phyloP scores from a whole-genome alignment of 495 filamentous ascomycete species.

The Aspergillus leporis region DNA sequence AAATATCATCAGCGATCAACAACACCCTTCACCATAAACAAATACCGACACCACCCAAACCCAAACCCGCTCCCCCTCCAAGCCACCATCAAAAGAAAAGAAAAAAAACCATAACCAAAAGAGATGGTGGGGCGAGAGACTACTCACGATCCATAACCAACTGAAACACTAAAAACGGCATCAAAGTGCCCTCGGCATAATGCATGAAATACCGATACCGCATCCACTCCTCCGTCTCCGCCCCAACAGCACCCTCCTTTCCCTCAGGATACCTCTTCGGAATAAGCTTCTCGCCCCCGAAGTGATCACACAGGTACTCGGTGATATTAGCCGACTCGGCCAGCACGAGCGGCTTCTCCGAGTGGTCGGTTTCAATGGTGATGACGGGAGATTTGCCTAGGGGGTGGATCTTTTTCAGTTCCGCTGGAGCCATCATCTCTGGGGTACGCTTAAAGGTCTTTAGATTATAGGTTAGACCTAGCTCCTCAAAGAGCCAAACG shows the following conservation, averaged over 20 bases:
- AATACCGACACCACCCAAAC: not conserved
- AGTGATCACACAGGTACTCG: slow-evolving; percentile 81
- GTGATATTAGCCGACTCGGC: slow-evolving; percentile 79
- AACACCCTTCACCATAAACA: too few species aligned
- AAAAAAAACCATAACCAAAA: not conserved
- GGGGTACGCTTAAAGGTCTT: slow-evolving; percentile 67
- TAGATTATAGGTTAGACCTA: slow-evolving; percentile 74
- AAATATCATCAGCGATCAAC: slow-evolving; percentile 1
- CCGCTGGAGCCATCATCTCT: slow-evolving; percentile 64
- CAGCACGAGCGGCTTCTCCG: slow-evolving; percentile 59
- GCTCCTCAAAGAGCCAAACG: slow-evolving; percentile 86
- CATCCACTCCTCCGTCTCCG: slow-evolving; percentile 74
- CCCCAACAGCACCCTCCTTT: slow-evolving; percentile 55
- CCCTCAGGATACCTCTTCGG: slow-evolving; percentile 60
- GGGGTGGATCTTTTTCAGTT: slow-evolving; percentile 75
- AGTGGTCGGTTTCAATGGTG: slow-evolving; percentile 50
- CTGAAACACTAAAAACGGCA: slow-evolving; percentile 64
- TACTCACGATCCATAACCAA: slow-evolving; percentile 59
- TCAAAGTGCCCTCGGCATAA: slow-evolving; percentile 78
- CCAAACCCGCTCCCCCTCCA: not conserved
- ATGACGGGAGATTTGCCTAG: slow-evolving; percentile 84
- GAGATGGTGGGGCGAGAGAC: not conserved
- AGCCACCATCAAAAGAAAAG: not conserved
- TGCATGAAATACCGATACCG: slow-evolving; percentile 78
- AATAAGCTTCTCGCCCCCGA: slow-evolving; percentile 54